A percentile compares a stretch with the other conserved stretches of the same genome.
Conservation (phyloP, 495 filamentous ascomycete genomes). For the Immersiella caudata region DNA sequence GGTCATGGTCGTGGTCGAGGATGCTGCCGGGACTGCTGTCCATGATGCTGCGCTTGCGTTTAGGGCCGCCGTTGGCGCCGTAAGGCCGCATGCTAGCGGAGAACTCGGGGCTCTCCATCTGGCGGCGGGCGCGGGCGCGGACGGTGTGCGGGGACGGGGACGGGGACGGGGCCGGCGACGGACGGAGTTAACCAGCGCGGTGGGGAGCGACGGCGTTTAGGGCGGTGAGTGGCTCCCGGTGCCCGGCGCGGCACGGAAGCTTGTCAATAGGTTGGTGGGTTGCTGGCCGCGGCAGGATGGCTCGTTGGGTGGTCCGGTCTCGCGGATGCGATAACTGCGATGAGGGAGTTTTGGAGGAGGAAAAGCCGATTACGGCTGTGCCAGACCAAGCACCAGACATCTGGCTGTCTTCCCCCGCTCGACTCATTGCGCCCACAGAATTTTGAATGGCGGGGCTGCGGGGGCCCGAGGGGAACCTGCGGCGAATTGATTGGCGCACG, state of each 20-base stretch:
- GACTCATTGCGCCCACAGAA: conserved; percentile 15
- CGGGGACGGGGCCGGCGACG: not conserved
- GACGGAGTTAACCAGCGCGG: conserved; percentile 11
- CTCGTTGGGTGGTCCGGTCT: conserved; percentile 40
- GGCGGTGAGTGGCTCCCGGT: conserved; percentile 25
- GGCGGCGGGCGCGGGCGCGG: not conserved
- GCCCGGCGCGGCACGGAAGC: conserved; percentile 33
- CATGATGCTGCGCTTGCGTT: conserved; percentile 52
- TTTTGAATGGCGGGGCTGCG: conserved; percentile 18
- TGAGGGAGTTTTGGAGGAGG: conserved; percentile 34
- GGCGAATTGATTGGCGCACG: conserved; percentile 6
- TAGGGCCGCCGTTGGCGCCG: conserved; percentile 38
- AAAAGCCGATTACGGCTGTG: conserved; percentile 21
- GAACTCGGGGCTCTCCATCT: conserved; percentile 43
- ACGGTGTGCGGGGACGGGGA: not conserved
- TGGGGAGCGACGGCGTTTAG: conserved; percentile 22
- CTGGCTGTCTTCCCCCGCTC: conserved; percentile 10
- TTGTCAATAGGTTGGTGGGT: conserved; percentile 28
- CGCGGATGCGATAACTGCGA: conserved; percentile 37
- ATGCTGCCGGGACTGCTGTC: conserved; percentile 73
- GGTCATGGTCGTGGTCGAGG: conserved; percentile 63
- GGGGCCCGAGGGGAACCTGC: not conserved
- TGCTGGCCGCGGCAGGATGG: conserved; percentile 32
- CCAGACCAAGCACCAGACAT: conserved; percentile 8
- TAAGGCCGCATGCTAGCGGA: conserved; percentile 47